Percentiles rank a stretch among this genome's conserved stretches.
Conservation (phyloP, 768 basidiomycete genomes). For the Russula abietina region DNA sequence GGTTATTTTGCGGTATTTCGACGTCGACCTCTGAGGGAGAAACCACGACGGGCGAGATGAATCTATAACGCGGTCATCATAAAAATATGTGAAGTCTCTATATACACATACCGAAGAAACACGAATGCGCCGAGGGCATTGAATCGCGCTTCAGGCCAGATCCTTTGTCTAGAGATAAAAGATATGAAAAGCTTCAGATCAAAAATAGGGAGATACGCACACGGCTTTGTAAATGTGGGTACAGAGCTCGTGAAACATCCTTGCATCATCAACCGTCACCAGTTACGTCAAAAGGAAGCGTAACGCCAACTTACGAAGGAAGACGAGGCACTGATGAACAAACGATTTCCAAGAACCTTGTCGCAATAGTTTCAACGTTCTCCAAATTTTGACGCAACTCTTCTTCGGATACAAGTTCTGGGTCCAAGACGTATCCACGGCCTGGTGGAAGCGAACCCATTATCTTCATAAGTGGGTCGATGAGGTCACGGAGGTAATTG, state of each 20-base stretch:
- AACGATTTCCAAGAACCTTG: slow-evolving; percentile 70
- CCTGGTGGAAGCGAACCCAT: slow-evolving; percentile 69
- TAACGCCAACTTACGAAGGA: slow-evolving; percentile 55
- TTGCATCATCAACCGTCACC: slow-evolving; percentile 30
- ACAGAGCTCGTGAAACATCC: slow-evolving; percentile 84
- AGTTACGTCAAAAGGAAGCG: slow-evolving; percentile 12
- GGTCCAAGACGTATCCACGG: slow-evolving; percentile 74
- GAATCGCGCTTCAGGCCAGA: slow-evolving; percentile 77
- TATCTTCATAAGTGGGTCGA: slow-evolving; percentile 69
- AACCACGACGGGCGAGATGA: slow-evolving; percentile 88
- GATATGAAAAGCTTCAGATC: slow-evolving; percentile 17
- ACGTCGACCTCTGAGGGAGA: slow-evolving; percentile 81
- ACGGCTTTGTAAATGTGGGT: slow-evolving; percentile 72
- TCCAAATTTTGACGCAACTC: slow-evolving; percentile 61
- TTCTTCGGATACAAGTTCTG: slow-evolving; percentile 49
- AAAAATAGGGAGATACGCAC: slow-evolving; percentile 41
- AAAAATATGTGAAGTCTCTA: not conserved
- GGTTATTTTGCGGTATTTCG: slow-evolving; percentile 61
- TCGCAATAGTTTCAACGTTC: slow-evolving; percentile 67
- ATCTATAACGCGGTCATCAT: slow-evolving; percentile 41
- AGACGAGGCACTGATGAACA: slow-evolving; percentile 60
- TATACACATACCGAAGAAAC: slow-evolving; percentile 62
- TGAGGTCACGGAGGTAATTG: slow-evolving; percentile 76
- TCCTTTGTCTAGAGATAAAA: slow-evolving; percentile 46
- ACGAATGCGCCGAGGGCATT: slow-evolving; percentile 86